phyloP scores from a whole-genome alignment of 805 yeast genomes.

The Lipomyces yamanashiensis region DNA sequence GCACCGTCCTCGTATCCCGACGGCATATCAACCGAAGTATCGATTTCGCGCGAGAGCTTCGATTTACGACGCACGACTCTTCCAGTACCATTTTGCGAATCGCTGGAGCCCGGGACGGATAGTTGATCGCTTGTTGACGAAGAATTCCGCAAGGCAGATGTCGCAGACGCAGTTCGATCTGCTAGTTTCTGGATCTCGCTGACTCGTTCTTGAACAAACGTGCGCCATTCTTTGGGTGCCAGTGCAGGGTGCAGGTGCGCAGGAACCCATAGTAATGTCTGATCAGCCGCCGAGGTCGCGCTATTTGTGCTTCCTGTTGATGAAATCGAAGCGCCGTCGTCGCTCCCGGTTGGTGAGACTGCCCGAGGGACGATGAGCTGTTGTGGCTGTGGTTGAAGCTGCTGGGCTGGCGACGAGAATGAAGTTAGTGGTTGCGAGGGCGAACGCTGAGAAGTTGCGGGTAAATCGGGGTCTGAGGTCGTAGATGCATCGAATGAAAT shows the following conservation, averaged over 20 bases:
- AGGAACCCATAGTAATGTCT: constrained; percentile 82
- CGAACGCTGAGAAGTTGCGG: constrained; percentile 29
- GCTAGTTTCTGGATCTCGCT: constrained; percentile 42
- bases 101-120: neutral
- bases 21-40: constrained; percentile 12
- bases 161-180: neutral
- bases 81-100: neutral
- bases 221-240: constrained; percentile 79
- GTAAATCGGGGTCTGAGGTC: constrained; percentile 50
- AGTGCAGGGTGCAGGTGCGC: constrained; percentile 92
- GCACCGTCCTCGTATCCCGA: constrained; percentile 31
- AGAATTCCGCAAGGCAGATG: neutral
- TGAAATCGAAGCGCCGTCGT: constrained; percentile 15
- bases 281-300: constrained; percentile 39
- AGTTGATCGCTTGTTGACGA: neutral
- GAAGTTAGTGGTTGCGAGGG: constrained; percentile 14
- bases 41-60: constrained; percentile 29
- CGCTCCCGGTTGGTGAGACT: constrained; percentile 2
- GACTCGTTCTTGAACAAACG: constrained; percentile 49
- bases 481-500: constrained; percentile 48
- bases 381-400: constrained; percentile 8
- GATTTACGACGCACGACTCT: constrained; percentile 25
- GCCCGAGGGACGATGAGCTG: neutral
- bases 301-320: constrained; percentile 21
- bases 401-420: constrained; percentile 2